Percentiles rank a stretch among this genome's conserved stretches.
phyloP scores from a whole-genome alignment of 1,284 basidiomycete genomes.

The Irpex sp. region DNA sequence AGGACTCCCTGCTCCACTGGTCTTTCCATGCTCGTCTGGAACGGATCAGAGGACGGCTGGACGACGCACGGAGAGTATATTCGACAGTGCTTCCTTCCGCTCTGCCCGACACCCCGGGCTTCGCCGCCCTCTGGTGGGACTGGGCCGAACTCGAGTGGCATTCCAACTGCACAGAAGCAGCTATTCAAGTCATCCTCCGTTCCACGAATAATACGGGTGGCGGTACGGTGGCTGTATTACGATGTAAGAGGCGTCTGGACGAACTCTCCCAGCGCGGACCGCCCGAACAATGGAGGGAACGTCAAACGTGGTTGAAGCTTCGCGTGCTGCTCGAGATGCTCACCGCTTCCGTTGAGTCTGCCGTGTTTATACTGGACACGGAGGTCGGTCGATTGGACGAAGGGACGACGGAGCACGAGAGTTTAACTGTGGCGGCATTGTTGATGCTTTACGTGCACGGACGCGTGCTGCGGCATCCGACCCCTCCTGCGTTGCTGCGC shows the following conservation, averaged over 20 bases:
- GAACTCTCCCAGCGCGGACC: constrained; percentile 35
- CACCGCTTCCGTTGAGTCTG: constrained; percentile 39
- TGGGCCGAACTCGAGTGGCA: constrained; percentile 93
- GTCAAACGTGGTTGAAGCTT: constrained; percentile 60
- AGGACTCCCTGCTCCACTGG: constrained; percentile 75
- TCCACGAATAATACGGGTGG: constrained; percentile 49
- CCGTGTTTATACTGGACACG: constrained; percentile 41
- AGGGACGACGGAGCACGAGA: constrained; percentile 47
- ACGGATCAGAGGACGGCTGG: constrained; percentile 61
- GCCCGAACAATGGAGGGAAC: constrained; percentile 44
- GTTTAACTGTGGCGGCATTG: constrained; percentile 53
- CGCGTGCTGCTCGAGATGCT: constrained; percentile 63
- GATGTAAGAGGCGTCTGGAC: constrained; percentile 56
- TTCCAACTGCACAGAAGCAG: constrained; percentile 44
- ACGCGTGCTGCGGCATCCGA: constrained; percentile 49
- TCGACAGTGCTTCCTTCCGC: constrained; percentile 51
- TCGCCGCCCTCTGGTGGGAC: constrained; percentile 73
- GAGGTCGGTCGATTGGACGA: constrained; percentile 27
- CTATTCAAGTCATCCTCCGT: constrained; percentile 50
- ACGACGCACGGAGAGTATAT: constrained; percentile 84
- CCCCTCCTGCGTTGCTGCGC: constrained; percentile 58
- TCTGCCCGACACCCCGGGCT: constrained; percentile 29
- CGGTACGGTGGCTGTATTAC: constrained; percentile 50
- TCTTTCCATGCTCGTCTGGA: constrained; percentile 80
- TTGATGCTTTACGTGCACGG: constrained; percentile 64